Conservation (phyloP, 2,329 filamentous ascomycete genomes). For the Fusarium nodosum region DNA sequence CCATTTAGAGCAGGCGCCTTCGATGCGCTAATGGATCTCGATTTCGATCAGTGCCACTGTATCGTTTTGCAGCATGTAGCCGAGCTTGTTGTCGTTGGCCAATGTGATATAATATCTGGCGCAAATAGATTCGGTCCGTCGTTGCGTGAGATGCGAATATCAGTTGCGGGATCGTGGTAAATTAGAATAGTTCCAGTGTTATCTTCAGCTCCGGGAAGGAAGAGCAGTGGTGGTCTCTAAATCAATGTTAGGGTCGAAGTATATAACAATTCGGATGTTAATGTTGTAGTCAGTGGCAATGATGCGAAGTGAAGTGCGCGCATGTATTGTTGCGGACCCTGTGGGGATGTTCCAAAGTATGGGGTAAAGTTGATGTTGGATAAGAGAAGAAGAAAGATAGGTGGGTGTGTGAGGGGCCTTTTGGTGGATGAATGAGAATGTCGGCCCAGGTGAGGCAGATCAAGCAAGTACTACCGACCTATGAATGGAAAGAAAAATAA, state of each 20-base stretch:
- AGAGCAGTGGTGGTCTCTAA: constrained; percentile 5
- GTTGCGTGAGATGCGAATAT: constrained; percentile 4
- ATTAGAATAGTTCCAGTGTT: not conserved
- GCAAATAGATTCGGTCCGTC: constrained; percentile 6
- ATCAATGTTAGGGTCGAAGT: constrained; percentile 18
- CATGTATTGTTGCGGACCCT: constrained; percentile 39
- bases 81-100: constrained; percentile 5
- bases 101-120: constrained; percentile 12
- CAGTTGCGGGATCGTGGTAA: not conserved
- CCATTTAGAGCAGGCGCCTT: constrained; percentile 21
- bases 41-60: not conserved
- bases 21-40: constrained; percentile 14
- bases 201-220: not conserved
- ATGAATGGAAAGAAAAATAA: constrained; percentile 1
- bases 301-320: constrained; percentile 23
- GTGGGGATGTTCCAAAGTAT: constrained; percentile 48
- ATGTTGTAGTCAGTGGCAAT: constrained; percentile 21
- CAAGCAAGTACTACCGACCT: constrained; percentile 20
- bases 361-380: constrained; percentile 43
- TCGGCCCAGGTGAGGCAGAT: constrained; percentile 5
- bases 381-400: constrained; percentile 25
- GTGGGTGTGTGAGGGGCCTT: constrained; percentile 6
- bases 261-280: constrained; percentile 15
- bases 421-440: constrained; percentile 6
- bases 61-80: constrained; percentile 11